A percentile compares a stretch with the other conserved stretches of the same genome.
phyloP scores from a whole-genome alignment of 2,329 filamentous ascomycete genomes.

The Didymella arachidicola region DNA sequence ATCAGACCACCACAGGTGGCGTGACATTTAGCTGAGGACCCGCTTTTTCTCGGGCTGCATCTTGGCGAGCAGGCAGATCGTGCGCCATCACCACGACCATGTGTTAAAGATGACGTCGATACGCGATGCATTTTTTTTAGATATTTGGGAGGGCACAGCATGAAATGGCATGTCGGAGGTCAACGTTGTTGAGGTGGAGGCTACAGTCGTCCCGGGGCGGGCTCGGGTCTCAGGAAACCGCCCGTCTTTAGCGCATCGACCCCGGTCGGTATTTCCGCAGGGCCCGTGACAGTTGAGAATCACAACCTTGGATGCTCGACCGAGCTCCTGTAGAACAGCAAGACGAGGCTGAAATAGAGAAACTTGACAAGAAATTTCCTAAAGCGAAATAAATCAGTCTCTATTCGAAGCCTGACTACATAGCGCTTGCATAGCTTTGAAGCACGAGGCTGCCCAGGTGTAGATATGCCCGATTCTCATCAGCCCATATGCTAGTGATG shows the following conservation, averaged over 20 bases:
- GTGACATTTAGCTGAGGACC: constrained; percentile 38
- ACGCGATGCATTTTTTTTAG: constrained; percentile 1
- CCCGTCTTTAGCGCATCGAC: constrained; percentile 3
- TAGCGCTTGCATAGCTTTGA: background rate
- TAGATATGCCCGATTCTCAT: background rate
- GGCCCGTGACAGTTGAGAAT: constrained; percentile 1
- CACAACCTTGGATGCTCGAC: too few species aligned
- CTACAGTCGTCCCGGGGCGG: background rate
- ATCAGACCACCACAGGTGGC: constrained; percentile 49
- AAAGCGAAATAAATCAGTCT: background rate
- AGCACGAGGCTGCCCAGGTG: background rate
- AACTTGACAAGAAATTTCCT: background rate
- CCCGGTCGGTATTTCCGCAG: background rate
- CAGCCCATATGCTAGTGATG: background rate
- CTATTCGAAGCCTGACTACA: background rate
- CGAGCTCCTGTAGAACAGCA: background rate
- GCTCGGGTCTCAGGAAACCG: constrained; percentile 5
- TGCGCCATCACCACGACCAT: constrained; percentile 9
- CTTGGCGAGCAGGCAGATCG: constrained; percentile 9
- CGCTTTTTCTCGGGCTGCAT: constrained; percentile 22
- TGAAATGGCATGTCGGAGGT: background rate
- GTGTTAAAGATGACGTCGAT: constrained; percentile 10
- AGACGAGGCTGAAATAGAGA: background rate
- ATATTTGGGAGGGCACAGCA: constrained; percentile 12
- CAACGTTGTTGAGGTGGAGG: background rate